Evolutionary conservation across 352 stramenopile species (phyloP), one percentile per base, ranked within the genome.

Genomic region (Blastocystis sp.): DNA sequence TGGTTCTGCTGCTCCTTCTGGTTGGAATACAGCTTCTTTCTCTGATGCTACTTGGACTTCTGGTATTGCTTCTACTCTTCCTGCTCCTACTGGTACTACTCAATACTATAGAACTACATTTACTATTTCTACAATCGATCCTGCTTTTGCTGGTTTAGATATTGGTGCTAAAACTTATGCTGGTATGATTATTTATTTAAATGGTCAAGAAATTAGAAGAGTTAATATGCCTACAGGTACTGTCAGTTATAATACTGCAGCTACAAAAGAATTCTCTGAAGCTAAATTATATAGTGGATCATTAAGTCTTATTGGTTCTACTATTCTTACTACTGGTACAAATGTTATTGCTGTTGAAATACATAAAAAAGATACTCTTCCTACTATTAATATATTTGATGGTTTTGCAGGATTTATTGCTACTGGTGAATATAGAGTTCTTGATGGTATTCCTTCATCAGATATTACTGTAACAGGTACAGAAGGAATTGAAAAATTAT

Each of bases 91-190:
- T 4, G 21, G 44, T 6, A 42, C 25, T n/a, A 32, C 44, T 4
- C 52, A 62, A 42, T 62, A 62, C 52, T 62, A 62, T 18, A 39
- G 52, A 19, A 46, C 18, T 2, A 49, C 52, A n/a, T 62, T 62
- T 42, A 39, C n/a, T 2, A 23, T 62, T 7, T 21, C 46, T 2
- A 32, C 31, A 13, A 28, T 19, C 16, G n/a, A n/a, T n/a, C 41
- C 31, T 16, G 13, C 16, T 4, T 56, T 18, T 35, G 32, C 41
- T 11, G 46, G 46, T 7, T 56, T 41, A 16, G 46, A 56, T 18
- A 32, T 56, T 2, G 13, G 21, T n/a, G 16, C 44, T 32, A 56
- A 56, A 35, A 21, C 19, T 2, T 35, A 35, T 28, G 52, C 52
- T 1, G 52, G 52, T 7, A n/a, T 18, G 3, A 62, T 62, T 21